Base-by-base conservation (phyloP, 2,329 filamentous ascomycete species). In the Elsinoe fawcettii region DNA sequence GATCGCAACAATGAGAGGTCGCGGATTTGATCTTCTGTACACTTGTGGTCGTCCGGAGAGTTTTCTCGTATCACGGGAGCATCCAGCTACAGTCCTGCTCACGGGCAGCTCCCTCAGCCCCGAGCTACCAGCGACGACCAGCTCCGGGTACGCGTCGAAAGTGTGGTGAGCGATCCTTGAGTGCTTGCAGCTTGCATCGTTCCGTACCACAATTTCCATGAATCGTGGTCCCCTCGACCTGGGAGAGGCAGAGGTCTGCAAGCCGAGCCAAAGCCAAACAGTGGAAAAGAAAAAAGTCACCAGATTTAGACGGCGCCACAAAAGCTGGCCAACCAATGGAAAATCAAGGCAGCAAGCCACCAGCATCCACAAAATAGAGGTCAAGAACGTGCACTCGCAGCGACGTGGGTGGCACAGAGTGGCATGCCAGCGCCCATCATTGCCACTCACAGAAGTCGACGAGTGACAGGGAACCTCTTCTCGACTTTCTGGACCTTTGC, bases 171-270 rank as follows among this genome's bases (percentile, higher is more conserved):
- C 44, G 7, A 32, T 44, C 9, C 41, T 44, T 5, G 32, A 37
- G 49, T 53, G 49, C 49, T 36, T 53, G 49, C 49, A 53, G 27
- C 49, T 37, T 32, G 49, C 47, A 51, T 51, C 47, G 47, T 27
- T 20, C 47, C 47, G 47, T 16, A 51, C 47, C 47, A 51, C 30
- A 6, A 20, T 14, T 9, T 7, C 37, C 37, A 43, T 16, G 14
- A 43, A 43, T 51, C 47, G 23, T 23, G 47, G 25, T 34, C 49
- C 49, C 49, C 18, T 36, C 30, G 49, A 53, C 49, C 49, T 36
- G 49, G 49, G 49, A 20, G 49, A 53, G 30, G 18, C 9, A 16
- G 39, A 7, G 14, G 47, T 22, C 23, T 14, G 22, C 25, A 22
- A 34, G 32, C 25, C 49, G 49, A 20, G 20, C 49, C 32, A 53